Percentiles rank a stretch among this genome's conserved stretches.
These are phyloP conservation scores for Saccharomycopsis lassenensis DNA, from an alignment of 805 yeast genomes.

Conservation along the genomic window DNA sequence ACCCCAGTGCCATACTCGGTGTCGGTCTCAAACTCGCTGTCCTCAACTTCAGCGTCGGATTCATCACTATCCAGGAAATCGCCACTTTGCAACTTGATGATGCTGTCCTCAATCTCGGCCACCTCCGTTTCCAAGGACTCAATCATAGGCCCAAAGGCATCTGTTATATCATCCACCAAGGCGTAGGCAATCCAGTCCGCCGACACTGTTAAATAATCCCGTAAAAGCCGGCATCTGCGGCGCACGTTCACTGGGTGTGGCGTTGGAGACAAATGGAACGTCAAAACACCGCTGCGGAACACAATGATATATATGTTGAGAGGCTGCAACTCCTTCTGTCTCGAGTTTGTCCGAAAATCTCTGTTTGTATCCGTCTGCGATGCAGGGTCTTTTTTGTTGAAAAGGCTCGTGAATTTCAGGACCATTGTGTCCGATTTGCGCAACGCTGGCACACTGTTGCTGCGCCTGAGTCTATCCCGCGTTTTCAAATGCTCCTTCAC, in stretches of 20 bases:
- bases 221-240: conserved; percentile 76
- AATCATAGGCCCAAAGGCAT: conserved; percentile 94
- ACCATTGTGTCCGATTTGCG: too few relatives aligned
- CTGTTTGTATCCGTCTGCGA: background rate
- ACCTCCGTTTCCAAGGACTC: conserved; percentile 92
- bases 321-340: conserved; percentile 60
- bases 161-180: conserved; percentile 90
- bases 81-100: conserved; percentile 75
- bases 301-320: conserved; percentile 88
- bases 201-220: conserved; percentile 81
- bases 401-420: too few relatives aligned
- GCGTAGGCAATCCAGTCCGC: conserved; percentile 98
- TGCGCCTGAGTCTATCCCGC: too few relatives aligned
- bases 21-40: conserved; percentile 13
- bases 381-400: too few relatives aligned
- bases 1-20: conserved; percentile 4
- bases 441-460: too few relatives aligned
- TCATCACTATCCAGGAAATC: conserved; percentile 32
- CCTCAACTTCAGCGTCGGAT: conserved; percentile 22
- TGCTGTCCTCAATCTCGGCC: conserved; percentile 87
- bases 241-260: conserved; percentile 96
- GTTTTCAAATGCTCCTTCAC: conserved; percentile 59
- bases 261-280: conserved; percentile 89
- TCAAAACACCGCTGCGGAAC: conserved; percentile 80
- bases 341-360: conserved; percentile 3